These are phyloP conservation scores for Trichosanthes truncata DNA, from an alignment of 306 rosid species.

Conservation along the genomic window DNA sequence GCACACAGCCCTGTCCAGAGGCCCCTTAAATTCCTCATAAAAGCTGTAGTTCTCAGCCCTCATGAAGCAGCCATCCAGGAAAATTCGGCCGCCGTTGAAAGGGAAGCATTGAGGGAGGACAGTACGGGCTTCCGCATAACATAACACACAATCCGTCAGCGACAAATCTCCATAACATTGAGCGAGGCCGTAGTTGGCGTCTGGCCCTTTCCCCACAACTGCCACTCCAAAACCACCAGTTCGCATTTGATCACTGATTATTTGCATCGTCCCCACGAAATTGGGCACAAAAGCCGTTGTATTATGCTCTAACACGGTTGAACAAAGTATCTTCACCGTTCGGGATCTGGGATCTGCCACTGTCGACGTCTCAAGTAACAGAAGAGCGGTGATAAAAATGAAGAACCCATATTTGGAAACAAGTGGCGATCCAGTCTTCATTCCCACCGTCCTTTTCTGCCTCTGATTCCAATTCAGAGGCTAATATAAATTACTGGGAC, in stretches of 20 bases:
- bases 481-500: not conserved
- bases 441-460: not conserved
- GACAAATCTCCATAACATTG: slow-evolving; percentile 94
- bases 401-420: not conserved
- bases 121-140: slow-evolving; percentile 76
- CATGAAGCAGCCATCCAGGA: slow-evolving; percentile 93
- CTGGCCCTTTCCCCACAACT: slow-evolving; percentile 55
- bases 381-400: slow-evolving; percentile 17
- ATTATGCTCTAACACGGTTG: slow-evolving; percentile 43
- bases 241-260: slow-evolving; percentile 62
- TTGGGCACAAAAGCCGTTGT: slow-evolving; percentile 42
- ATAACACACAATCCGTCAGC: slow-evolving; percentile 60
- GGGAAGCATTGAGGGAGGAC: slow-evolving; percentile 83
- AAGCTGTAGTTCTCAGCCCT: slow-evolving; percentile 76
- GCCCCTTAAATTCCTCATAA: slow-evolving; percentile 43
- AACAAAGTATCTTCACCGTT: slow-evolving; percentile 38
- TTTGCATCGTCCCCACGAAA: slow-evolving; percentile 69
- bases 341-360: slow-evolving; percentile 66
- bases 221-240: slow-evolving; percentile 56
- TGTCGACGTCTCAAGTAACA: slow-evolving; percentile 21
- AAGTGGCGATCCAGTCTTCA: slow-evolving; percentile 26
- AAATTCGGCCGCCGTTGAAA: slow-evolving; percentile 54
- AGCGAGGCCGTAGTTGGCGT: slow-evolving; percentile 65
- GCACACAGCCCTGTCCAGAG: slow-evolving; percentile 45
- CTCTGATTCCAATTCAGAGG: not conserved